phyloP scores from a whole-genome alignment of 2,329 filamentous ascomycete genomes.

The Cercospora zeae-maydis region DNA sequence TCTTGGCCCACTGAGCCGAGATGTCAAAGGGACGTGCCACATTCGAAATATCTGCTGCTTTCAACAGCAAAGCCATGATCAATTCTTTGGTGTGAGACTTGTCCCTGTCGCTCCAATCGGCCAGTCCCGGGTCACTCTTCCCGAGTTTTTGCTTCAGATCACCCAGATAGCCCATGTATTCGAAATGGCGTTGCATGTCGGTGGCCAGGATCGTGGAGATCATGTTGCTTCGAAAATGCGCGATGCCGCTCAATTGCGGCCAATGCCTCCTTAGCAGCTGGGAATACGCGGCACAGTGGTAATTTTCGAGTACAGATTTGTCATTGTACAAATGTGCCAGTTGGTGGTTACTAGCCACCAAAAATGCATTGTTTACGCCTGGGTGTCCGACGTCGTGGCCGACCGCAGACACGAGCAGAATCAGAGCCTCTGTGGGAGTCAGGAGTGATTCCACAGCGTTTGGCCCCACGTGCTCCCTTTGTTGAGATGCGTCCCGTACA shows the following conservation, averaged over 20 bases:
- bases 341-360: conserved; percentile 86
- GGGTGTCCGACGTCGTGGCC: conserved; percentile 97
- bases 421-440: conserved; percentile 82
- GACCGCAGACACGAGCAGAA: conserved; percentile 89
- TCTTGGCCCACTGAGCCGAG: conserved; percentile 84
- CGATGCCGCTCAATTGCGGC: conserved; percentile 75
- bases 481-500: conserved; percentile 51
- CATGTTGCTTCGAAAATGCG: conserved; percentile 80
- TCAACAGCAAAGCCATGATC: conserved; percentile 88
- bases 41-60: conserved; percentile 98
- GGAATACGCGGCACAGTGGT: conserved; percentile 94
- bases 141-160: conserved; percentile 74
- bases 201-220: conserved; percentile 97
- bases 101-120: conserved; percentile 73
- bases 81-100: conserved; percentile 73
- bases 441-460: conserved; percentile 70
- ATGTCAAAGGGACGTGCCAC: conserved; percentile 82
- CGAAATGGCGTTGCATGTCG: conserved; percentile 95
- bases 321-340: conserved; percentile 96
- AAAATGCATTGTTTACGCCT: conserved; percentile 95
- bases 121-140: conserved; percentile 58
- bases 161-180: conserved; percentile 89
- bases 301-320: conserved; percentile 91
- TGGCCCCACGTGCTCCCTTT: conserved; percentile 22
- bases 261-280: conserved; percentile 92